Base-by-base conservation (phyloP, 2,329 filamentous ascomycete genomes). In the Tolypocladium tundrense region DNA sequence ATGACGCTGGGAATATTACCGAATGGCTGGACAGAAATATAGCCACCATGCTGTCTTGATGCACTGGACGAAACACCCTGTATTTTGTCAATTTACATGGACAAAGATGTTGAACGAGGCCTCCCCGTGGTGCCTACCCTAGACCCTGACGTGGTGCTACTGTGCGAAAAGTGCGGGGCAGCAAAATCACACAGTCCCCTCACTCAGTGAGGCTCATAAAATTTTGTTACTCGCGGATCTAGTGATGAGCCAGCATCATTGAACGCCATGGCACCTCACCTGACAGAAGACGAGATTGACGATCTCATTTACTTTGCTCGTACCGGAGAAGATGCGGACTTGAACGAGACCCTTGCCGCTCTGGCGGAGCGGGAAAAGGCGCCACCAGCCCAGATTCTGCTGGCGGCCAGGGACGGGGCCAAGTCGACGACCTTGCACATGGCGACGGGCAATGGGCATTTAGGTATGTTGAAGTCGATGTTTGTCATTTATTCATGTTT, bases 241-340 rank as follows among this genome's bases (percentile, higher is more conserved):
- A 61, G 50, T 41, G 54, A 54, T 53, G 54, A 55, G 39, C 14
- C 52, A 43, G 39, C 19, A 54, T 43, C 50, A 33, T 31, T 39
- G 27, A 50, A 37, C n/a, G 52, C 45, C 57, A 81, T 81, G 73
- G 75, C 78, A 35, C 78, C 78, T 27, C 76, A 77, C 60, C 76
- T 93, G 54, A 82, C 83, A 54, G 86, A 88, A 69, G 92, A 96
- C 56, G 84, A 91, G 72, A 87, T 95, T 67, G 92, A 97, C 71
- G 93, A 97, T 73, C 82, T 97, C 63, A 83, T 97, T 64, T 97
- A 96, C 76, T 85, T 90, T 64, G 83, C 91, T 2, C 89, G 93
- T 42, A 81, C 83, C 0, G 91, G 91, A 62, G 92, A 97, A 62
- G 77, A 85, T 58, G 75, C 79, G 21, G 88, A 93, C 33, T 78